Base-by-base conservation (phyloP, 1,139 yeast species). In the Diutina ranongensis region DNA sequence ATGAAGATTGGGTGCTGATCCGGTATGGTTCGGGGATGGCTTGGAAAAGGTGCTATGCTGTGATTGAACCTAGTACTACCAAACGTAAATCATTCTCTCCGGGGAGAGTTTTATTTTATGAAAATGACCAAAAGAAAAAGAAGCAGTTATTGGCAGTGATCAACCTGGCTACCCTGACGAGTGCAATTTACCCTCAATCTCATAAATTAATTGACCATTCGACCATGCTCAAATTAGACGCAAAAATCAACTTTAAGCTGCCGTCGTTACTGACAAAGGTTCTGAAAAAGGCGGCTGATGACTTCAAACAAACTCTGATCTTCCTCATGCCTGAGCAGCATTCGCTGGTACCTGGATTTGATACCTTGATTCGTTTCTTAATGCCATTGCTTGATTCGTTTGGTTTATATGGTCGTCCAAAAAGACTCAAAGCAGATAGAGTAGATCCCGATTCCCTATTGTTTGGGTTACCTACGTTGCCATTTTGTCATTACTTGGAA, bases 1-100 rank as follows among this genome's bases (percentile, higher is more conserved):
- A 87, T 57, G 96, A 87, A 61, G 96, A 89, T 57, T 89, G 96
- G 97, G 88, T 85, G 35, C 77, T 89, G 61, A 94, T 92, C 22
- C 72, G 97, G 52, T 89, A 89, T 61, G 97, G 97, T 15, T 78
- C 94, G 16, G 98, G 98, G 33, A 87, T 87, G 95, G 96, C 97
- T 1, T 92, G 97, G 97, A 85, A 83, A 58, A 74, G 95, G 51
- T 89, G 96, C 59, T 92, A 76, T 68, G 92, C 95, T 1, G 95
- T 88, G n/a, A 76, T 89, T 48, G 87, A 89, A 50, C 97, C 95
- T 8, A 62, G 68, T 35, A 49, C 65, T 64, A 8, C 65, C 57
- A 63, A 79, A 61, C 67, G 57, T 51, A 71, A 66, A 56, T 58
- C 51, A 51, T 67, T 73, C 51, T 55, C 64, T 31, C 69, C 80